These are phyloP conservation scores for Diaporthe helianthi DNA, from an alignment of 2,329 filamentous ascomycete species.

Conservation along the genomic window DNA sequence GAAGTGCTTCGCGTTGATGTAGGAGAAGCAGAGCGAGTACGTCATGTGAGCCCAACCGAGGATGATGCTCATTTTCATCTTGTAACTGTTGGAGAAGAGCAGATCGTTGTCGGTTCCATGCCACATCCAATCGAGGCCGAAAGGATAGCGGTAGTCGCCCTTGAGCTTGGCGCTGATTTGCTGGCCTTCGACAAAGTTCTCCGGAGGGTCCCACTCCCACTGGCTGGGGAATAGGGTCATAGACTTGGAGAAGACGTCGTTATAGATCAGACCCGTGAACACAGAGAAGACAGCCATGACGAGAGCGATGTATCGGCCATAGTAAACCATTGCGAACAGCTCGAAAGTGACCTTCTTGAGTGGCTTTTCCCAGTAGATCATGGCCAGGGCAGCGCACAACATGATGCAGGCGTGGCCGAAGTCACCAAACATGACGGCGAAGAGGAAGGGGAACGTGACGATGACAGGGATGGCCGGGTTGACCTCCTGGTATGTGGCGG, in stretches of 20 bases:
- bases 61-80: conserved; percentile 99
- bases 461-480: conserved; percentile 96
- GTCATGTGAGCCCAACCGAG: conserved; percentile 99
- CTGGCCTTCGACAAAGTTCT: conserved; percentile 69
- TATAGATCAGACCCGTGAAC: conserved; percentile 97
- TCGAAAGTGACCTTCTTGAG: conserved; percentile 93
- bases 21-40: conserved; percentile 92
- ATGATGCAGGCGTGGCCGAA: conserved; percentile 93
- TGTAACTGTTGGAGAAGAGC: conserved; percentile 97
- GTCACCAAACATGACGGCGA: conserved; percentile 99
- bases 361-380: conserved; percentile 97
- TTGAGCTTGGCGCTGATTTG: conserved; percentile 73
- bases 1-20: conserved; percentile 93
- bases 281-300: conserved; percentile 98
- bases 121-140: conserved; percentile 96
- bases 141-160: conserved; percentile 84
- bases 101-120: conserved; percentile 95
- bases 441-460: conserved; percentile 98
- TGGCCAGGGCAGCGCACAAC: conserved; percentile 80
- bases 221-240: conserved; percentile 88
- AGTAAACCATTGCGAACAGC: conserved; percentile 97
- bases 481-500: conserved; percentile 95
- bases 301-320: conserved; percentile 96
- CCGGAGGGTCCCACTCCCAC: conserved; percentile 80
- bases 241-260: conserved; percentile 94